Evolutionary conservation across 306 rosid genomes (phyloP).

Genomic region (Alnus rubra): DNA sequence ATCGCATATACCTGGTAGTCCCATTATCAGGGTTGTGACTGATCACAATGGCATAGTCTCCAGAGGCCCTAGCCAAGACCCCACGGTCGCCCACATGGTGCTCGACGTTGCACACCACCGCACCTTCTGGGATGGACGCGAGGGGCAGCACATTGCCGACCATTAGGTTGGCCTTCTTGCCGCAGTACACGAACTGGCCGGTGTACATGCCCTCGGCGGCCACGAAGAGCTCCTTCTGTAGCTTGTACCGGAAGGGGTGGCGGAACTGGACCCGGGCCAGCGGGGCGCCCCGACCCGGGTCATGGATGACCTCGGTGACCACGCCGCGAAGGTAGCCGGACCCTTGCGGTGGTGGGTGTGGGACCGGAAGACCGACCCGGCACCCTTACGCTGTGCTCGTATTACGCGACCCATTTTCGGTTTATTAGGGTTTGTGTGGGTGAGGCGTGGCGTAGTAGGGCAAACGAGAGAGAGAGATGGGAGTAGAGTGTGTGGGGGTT

Average conservation of each 20-base stretch:
- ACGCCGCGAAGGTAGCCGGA: slow-evolving; percentile 72
- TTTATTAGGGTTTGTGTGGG: too few relatives aligned
- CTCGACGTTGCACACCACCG: slow-evolving; percentile 75
- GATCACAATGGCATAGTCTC: slow-evolving; percentile 78
- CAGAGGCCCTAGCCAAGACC: slow-evolving; percentile 67
- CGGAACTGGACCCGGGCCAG: slow-evolving; percentile 73
- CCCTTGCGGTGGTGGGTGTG: slow-evolving; percentile 90
- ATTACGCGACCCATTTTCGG: slow-evolving; percentile 66
- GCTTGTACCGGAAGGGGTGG: slow-evolving; percentile 75
- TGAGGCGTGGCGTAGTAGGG: too few relatives aligned
- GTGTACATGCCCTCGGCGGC: slow-evolving; percentile 76
- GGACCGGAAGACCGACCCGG: slow-evolving; percentile 76
- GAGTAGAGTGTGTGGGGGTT: too few relatives aligned
- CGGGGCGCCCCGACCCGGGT: slow-evolving; percentile 85
- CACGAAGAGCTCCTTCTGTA: slow-evolving; percentile 62
- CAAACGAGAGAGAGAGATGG: too few relatives aligned
- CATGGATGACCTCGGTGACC: slow-evolving; percentile 67
- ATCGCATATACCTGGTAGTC: too few relatives aligned
- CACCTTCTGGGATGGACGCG: slow-evolving; percentile 76
- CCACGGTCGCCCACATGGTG: slow-evolving; percentile 90
- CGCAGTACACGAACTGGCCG: slow-evolving; percentile 76
- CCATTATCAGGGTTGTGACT: too few relatives aligned
- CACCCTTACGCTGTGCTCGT: slow-evolving; percentile 86
- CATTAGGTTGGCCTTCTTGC: slow-evolving; percentile 73
- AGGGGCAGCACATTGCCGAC: slow-evolving; percentile 74